These are phyloP conservation scores for Cucumis hystrix DNA, from an alignment of 306 rosid species.

Conservation along the genomic window DNA sequence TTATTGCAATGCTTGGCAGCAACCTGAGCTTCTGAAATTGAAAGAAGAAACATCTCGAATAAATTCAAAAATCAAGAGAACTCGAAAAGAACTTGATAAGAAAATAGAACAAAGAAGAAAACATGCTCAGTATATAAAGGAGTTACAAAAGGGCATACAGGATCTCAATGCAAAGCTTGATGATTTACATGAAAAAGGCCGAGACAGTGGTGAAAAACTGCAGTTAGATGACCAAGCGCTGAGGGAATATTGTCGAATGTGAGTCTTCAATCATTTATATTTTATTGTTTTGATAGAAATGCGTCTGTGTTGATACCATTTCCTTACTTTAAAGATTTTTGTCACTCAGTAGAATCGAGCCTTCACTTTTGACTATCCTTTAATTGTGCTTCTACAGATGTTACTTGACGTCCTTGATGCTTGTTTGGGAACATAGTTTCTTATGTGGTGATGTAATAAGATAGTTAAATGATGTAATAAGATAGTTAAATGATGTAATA, in stretches of 20 bases:
- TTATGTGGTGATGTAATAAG: too few species aligned
- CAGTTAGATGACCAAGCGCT: conserved; percentile 52
- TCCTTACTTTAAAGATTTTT: neutral
- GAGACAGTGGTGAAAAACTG: conserved; percentile 46
- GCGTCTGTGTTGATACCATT: neutral
- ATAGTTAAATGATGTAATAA: too few species aligned
- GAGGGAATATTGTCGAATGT: conserved; percentile 83
- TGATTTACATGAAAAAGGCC: conserved; percentile 56
- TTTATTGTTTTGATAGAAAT: neutral
- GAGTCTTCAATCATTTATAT: conserved; percentile 18
- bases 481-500: too few species aligned
- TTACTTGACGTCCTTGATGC: neutral
- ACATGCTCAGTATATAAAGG: conserved; percentile 42
- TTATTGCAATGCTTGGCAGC: conserved; percentile 42
- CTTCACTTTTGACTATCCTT: neutral
- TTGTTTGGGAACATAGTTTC: neutral
- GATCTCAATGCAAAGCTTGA: conserved; percentile 54
- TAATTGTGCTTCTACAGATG: neutral
- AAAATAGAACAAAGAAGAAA: conserved; percentile 50
- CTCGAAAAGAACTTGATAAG: conserved; percentile 56
- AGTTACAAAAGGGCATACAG: conserved; percentile 47
- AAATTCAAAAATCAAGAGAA: conserved; percentile 67
- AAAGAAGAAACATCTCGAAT: conserved; percentile 93
- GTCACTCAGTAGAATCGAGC: neutral
- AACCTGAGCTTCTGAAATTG: conserved; percentile 88